phyloP scores from a whole-genome alignment of 108 stramenopile species.

The Nitzschia sp. region DNA sequence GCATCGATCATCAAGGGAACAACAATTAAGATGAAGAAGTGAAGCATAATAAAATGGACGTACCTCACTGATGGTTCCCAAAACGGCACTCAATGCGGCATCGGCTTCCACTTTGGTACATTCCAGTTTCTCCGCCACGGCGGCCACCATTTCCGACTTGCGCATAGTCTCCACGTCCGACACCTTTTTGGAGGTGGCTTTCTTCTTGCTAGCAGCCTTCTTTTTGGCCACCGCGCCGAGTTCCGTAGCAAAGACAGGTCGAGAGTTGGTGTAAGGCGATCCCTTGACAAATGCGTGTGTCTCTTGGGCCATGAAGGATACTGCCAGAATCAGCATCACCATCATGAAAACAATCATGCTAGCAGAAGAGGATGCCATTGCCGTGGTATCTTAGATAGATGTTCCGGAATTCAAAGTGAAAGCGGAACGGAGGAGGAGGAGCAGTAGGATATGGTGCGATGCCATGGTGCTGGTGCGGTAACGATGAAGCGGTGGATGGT shows the following conservation, averaged over 20 bases:
- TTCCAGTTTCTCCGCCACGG: slow-evolving; percentile 72
- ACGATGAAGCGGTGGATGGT: too few species aligned
- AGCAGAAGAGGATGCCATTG: too few species aligned
- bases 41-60: slow-evolving; percentile 28
- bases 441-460: too few species aligned
- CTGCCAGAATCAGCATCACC: background rate
- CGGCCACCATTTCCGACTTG: slow-evolving; percentile 79
- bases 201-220: slow-evolving; percentile 21
- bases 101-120: slow-evolving; percentile 80
- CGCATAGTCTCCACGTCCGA: slow-evolving; percentile 47
- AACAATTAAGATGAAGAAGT: too few species aligned
- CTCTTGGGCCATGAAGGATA: background rate
- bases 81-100: slow-evolving; percentile 62
- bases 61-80: slow-evolving; percentile 70
- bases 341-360: too few species aligned
- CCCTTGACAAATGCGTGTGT: slow-evolving; percentile 13
- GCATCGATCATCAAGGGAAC: too few species aligned
- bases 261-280: background rate
- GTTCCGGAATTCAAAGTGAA: too few species aligned
- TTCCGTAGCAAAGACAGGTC: background rate
- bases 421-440: too few species aligned
- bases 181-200: background rate
- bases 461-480: too few species aligned
- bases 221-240: slow-evolving; percentile 12
- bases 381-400: too few species aligned